phyloP scores from a whole-genome alignment of 805 yeast genomes.

The Limtongia smithiae region DNA sequence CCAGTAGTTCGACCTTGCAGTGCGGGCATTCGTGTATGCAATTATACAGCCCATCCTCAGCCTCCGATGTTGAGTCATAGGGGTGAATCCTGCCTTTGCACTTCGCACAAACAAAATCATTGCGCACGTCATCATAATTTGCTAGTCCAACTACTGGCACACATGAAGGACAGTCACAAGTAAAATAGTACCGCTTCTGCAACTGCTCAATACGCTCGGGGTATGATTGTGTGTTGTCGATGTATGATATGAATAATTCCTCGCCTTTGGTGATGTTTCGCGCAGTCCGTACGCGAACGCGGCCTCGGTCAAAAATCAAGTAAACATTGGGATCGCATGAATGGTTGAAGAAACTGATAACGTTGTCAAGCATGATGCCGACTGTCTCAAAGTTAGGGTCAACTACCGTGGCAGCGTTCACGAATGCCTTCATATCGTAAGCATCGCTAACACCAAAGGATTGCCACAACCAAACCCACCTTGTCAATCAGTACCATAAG shows the following conservation, averaged over 20 bases:
- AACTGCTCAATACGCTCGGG: constrained; percentile 4
- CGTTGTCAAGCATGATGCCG: constrained; percentile 20
- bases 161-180: constrained; percentile 16
- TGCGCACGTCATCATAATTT: neutral
- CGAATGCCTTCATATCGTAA: neutral
- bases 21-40: constrained; percentile 5
- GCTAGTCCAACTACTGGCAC: neutral
- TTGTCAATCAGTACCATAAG: constrained; percentile 4
- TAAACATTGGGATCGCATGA: constrained; percentile 27
- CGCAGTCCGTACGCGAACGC: constrained; percentile 2
- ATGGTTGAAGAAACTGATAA: constrained; percentile 24
- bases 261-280: constrained; percentile 15
- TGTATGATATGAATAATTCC: constrained; percentile 22
- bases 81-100: constrained; percentile 10
- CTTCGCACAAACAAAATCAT: constrained; percentile 12
- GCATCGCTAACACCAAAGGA: neutral
- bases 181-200: constrained; percentile 12
- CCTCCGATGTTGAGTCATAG: neutral
- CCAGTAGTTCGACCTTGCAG: constrained; percentile 2
- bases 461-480: neutral
- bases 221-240: constrained; percentile 14
- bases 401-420: constrained; percentile 8
- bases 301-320: constrained; percentile 8
- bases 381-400: constrained; percentile 8
- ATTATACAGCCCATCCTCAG: neutral